A percentile compares a stretch with the other conserved stretches of the same genome.
Evolutionary conservation across 257 asterid species (phyloP).

Genomic region (Thymus mandschuricus): DNA sequence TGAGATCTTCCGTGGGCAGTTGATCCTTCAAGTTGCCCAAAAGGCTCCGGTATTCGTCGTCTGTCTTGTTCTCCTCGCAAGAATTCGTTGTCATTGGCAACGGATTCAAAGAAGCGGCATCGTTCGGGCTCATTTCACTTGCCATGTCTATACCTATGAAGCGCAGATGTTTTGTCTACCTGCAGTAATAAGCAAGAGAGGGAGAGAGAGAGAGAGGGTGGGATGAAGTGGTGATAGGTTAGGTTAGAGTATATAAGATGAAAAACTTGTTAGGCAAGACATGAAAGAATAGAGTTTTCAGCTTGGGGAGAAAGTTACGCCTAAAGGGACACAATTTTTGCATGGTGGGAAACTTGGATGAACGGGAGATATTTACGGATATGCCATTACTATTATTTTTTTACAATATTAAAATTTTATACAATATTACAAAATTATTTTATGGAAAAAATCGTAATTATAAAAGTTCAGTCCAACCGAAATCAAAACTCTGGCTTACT

Average conservation of each 20-base stretch:
- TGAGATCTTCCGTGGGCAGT: conserved; percentile 38
- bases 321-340: background rate
- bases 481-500: conserved; percentile 54
- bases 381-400: too few relatives aligned
- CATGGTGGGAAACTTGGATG: too few relatives aligned
- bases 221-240: background rate
- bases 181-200: background rate
- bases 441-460: background rate
- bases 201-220: background rate
- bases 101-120: background rate
- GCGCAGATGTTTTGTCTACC: background rate
- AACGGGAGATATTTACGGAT: too few relatives aligned
- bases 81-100: background rate
- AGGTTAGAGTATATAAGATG: background rate
- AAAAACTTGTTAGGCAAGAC: conserved; percentile 17
- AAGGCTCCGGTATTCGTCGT: conserved; percentile 24
- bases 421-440: too few relatives aligned
- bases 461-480: conserved; percentile 67
- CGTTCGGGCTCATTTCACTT: conserved; percentile 7
- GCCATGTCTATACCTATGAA: background rate
- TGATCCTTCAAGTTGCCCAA: conserved; percentile 32
- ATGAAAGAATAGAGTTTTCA: background rate
- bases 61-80: conserved; percentile 28
- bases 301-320: conserved; percentile 9
- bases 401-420: too few relatives aligned